phyloP scores from a whole-genome alignment of 139 green algal species.

The Spirogloea muscicola region DNA sequence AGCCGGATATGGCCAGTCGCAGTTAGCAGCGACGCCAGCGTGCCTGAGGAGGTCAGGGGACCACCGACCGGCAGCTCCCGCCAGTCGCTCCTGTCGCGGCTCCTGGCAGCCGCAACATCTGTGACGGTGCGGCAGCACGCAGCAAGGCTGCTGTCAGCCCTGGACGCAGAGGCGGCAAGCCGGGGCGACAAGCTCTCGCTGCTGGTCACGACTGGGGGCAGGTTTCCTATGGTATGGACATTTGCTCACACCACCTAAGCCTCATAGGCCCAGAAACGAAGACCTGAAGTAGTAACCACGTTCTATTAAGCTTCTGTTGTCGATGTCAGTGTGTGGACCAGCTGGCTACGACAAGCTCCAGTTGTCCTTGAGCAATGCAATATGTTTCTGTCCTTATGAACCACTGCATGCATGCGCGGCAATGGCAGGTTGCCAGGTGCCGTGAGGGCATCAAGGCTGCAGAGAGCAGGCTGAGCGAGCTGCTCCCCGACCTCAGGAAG shows the following conservation, averaged over 20 bases:
- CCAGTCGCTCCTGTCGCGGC: constrained; percentile 11
- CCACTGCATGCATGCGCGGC: background rate
- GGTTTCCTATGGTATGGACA: no score
- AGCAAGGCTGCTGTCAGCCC: constrained; percentile 36
- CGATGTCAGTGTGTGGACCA: no score
- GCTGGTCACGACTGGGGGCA: no score
- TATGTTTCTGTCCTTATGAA: background rate
- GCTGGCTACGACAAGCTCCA: background rate
- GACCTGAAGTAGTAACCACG: no score
- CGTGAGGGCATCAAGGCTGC: constrained; percentile 28
- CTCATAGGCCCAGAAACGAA: no score
- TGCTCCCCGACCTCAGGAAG: constrained; percentile 52
- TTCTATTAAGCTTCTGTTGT: no score
- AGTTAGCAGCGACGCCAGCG: background rate
- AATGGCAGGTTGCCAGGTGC: constrained; percentile 35
- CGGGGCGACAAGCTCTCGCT: constrained; percentile 50
- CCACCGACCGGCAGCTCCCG: background rate
- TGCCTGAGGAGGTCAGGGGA: background rate
- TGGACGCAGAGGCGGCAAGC: constrained; percentile 54
- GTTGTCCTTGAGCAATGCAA: background rate
- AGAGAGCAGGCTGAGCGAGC: constrained; percentile 45
- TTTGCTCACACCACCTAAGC: no score
- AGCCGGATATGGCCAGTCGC: background rate
- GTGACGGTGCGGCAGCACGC: constrained; percentile 39
- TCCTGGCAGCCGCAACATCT: constrained; percentile 18